Evolutionary conservation across 2,329 filamentous ascomycete species (phyloP).

Genomic region (Aspergillus carbonarius): DNA sequence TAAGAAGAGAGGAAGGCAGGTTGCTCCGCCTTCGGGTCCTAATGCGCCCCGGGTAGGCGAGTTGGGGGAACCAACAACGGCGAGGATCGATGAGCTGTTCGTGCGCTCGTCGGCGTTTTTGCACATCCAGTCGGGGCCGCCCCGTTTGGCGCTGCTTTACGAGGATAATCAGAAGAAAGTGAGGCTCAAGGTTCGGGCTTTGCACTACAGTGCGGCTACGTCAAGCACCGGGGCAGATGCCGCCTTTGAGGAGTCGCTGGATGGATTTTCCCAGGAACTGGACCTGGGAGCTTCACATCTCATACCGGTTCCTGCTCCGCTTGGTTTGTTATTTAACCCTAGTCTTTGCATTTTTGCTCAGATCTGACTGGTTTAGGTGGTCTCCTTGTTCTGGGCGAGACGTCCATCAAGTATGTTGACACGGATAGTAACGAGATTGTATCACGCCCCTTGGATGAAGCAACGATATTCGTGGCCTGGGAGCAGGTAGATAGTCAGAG

Average conservation of each 20-base stretch:
- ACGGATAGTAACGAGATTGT: slow-evolving; percentile 68
- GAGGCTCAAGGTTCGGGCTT: slow-evolving; percentile 55
- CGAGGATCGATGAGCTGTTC: slow-evolving; percentile 65
- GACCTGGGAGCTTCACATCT: slow-evolving; percentile 62
- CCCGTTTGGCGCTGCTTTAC: slow-evolving; percentile 64
- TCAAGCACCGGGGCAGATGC: slow-evolving; percentile 49
- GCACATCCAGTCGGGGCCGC: slow-evolving; percentile 53
- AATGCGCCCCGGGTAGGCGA: slow-evolving; percentile 49
- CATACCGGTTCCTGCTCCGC: slow-evolving; percentile 60
- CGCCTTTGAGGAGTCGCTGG: slow-evolving; percentile 54
- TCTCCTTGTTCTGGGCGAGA: slow-evolving; percentile 74
- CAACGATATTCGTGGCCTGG: slow-evolving; percentile 91
- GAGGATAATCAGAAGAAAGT: slow-evolving; percentile 61
- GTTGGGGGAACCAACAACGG: slow-evolving; percentile 61
- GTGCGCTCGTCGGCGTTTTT: slow-evolving; percentile 67
- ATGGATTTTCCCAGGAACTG: slow-evolving; percentile 51
- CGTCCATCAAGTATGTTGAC: slow-evolving; percentile 80
- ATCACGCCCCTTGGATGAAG: slow-evolving; percentile 64
- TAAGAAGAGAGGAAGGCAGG: slow-evolving; percentile 41
- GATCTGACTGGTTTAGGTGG: slow-evolving; percentile 55
- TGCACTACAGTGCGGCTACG: slow-evolving; percentile 52
- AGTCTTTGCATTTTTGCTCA: slow-evolving; percentile 41
- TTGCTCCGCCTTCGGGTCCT: slow-evolving; percentile 24
- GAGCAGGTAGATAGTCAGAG: slow-evolving; percentile 75
- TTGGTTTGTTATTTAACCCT: slow-evolving; percentile 38